Evolutionary conservation across 176 grass and related monocot genomes (phyloP), one percentile per base, ranked within the genome.

Genomic region (Oryza meyeriana): DNA sequence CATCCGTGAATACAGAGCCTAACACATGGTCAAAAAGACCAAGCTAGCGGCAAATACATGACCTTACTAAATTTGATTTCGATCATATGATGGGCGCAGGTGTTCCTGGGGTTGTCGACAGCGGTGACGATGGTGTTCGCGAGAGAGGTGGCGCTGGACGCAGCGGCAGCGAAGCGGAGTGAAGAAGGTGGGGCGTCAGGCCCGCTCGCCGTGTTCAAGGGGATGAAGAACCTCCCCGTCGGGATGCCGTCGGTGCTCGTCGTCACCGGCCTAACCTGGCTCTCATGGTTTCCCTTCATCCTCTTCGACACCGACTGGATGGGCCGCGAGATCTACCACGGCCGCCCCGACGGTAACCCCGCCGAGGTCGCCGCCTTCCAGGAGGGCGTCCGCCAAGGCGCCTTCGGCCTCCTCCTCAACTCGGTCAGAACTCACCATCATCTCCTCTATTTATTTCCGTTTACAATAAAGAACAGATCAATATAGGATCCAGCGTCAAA

Each of bases 231-330:
- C 78, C 84, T 98, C 14, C 95, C 92, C 3, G 2, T 61, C 0
- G 95, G 95, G 29, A 94, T 98, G 92, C 47, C 79, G 29, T 87
- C 87, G 6, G 92, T 98, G 72, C 92, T 94, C 64, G 39, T 95
- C 47, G 88, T 94, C 47, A 94, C 92, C 3, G 81, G 70, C n/a
- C 88, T 98, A 35, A 94, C 92, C 16, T 98, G 92, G 95, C 63
- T 98, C 1, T 86, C 95, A 0, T 98, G 92, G 92, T 95, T 98
- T 75, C 95, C 92, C 2, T 94, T 95, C 83, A 91, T 93, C 86
- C 89, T 98, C 40, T 98, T 95, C 29, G 92, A 98, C 83, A 98
- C 95, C 33, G 95, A 98, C 67, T 94, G 95, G 92, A 94, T 98
- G 95, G 92, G 95, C 39, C 95, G 92, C 0, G 95, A 98, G 87